phyloP scores from a whole-genome alignment of 106 monocot genomes.

The Dendrobium huoshanense region DNA sequence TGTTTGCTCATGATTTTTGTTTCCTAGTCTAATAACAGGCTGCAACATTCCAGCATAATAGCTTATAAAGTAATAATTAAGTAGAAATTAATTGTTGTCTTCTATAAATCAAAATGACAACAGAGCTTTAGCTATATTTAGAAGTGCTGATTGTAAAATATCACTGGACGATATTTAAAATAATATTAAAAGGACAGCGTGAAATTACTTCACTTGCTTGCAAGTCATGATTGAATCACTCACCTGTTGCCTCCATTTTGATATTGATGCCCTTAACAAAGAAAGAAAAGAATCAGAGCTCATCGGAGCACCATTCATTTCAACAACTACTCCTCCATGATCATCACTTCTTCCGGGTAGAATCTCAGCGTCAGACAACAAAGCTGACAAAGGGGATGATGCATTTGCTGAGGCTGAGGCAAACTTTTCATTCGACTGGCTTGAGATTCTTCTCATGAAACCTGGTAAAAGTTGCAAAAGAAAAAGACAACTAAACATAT shows the following conservation, averaged over 20 bases:
- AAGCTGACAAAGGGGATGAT: slow-evolving; percentile 17
- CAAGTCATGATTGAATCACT: slow-evolving; percentile 1
- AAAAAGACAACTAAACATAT: slow-evolving; percentile 1
- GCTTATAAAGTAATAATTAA: not conserved
- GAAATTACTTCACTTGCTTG: not conserved
- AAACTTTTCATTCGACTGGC: slow-evolving; percentile 7
- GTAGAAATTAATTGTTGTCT: not conserved
- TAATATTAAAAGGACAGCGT: not conserved
- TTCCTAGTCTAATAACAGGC: not conserved
- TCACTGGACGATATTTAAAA: not conserved
- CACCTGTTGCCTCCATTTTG: slow-evolving; percentile 67
- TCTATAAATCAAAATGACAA: not conserved
- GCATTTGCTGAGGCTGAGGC: slow-evolving; percentile 23
- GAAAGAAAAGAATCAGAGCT: slow-evolving; percentile 40
- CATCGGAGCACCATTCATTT: slow-evolving; percentile 48
- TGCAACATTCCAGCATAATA: not conserved
- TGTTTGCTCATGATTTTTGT: not conserved
- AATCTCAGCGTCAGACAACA: slow-evolving; percentile 15
- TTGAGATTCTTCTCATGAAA: slow-evolving; percentile 4
- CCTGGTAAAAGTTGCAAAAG: slow-evolving; percentile 3
- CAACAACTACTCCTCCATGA: slow-evolving; percentile 72
- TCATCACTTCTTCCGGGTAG: slow-evolving; percentile 42
- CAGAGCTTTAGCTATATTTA: not conserved
- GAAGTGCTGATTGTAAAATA: not conserved
- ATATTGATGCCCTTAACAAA: slow-evolving; percentile 53